A percentile compares a stretch with the other conserved stretches of the same genome.
Conservation (phyloP, 2,329 filamentous ascomycete species). For the Neopestalotiopsis clavispora region DNA sequence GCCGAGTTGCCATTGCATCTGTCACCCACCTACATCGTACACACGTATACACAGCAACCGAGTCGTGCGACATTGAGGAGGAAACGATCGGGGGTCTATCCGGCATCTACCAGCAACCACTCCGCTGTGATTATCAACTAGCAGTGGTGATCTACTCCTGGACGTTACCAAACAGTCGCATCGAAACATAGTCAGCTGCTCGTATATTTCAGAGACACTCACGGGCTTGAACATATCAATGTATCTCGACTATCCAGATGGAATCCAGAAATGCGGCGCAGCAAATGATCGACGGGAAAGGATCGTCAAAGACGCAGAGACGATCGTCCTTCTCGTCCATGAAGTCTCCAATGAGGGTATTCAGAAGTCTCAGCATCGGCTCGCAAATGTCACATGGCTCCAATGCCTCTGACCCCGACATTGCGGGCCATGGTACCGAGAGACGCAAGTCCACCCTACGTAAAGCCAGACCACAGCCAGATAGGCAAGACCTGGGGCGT, state of each 20-base stretch:
- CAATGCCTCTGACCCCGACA: constrained; percentile 31
- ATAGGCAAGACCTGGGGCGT: constrained; percentile 31
- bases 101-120: background rate
- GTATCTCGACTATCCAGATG: constrained; percentile 25
- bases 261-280: constrained; percentile 28
- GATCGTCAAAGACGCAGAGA: constrained; percentile 28
- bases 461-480: constrained; percentile 30
- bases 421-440: constrained; percentile 21
- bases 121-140: background rate
- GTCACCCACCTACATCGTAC: background rate
- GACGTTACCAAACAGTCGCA: background rate
- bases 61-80: background rate
- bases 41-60: background rate
- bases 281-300: constrained; percentile 27
- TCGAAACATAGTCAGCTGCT: background rate
- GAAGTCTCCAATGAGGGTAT: constrained; percentile 29
- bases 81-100: background rate
- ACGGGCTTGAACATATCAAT: background rate
- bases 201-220: background rate
- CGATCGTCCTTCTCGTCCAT: constrained; percentile 34
- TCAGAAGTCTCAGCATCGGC: constrained; percentile 36
- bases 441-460: constrained; percentile 29
- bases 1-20: background rate
- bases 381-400: constrained; percentile 33
- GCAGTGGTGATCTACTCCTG: background rate